phyloP scores from a whole-genome alignment of 2,329 filamentous ascomycete genomes.

The Pseudogymnoascus pannorum region DNA sequence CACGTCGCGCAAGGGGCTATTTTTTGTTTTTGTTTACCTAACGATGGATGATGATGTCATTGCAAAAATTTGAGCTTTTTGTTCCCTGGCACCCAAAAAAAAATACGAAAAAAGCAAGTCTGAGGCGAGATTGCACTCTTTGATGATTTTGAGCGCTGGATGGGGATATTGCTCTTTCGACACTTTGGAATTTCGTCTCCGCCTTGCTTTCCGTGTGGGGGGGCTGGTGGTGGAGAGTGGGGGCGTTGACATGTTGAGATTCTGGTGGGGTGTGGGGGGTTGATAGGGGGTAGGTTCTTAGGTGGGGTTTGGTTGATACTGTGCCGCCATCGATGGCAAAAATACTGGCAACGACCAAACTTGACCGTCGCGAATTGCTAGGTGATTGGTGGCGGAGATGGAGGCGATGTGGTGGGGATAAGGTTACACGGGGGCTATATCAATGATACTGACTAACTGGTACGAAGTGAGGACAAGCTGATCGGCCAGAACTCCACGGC shows the following conservation, averaged over 20 bases:
- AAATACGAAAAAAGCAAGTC: not conserved
- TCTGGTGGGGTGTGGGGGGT: slow-evolving; percentile 5
- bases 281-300: not conserved
- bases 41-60: not conserved
- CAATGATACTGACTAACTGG: not conserved
- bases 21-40: not conserved
- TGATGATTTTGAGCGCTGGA: not conserved
- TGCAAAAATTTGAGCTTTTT: not conserved
- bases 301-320: slow-evolving; percentile 1
- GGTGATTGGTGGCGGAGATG: not conserved
- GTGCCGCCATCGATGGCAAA: slow-evolving; percentile 5
- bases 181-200: not conserved
- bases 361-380: too few relatives aligned
- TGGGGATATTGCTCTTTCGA: slow-evolving; percentile 5
- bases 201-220: not conserved
- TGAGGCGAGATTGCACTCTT: not conserved
- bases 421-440: not conserved
- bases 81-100: not conserved
- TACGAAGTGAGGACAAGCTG: not conserved
- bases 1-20: not conserved
- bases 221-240: not conserved
- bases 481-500: not conserved
- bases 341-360: not conserved
- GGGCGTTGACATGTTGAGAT: slow-evolving; percentile 4
- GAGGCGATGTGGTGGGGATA: slow-evolving; percentile 1